Base-by-base conservation (phyloP, 805 yeast species). In the Zygotorulaspora chibaensis region DNA sequence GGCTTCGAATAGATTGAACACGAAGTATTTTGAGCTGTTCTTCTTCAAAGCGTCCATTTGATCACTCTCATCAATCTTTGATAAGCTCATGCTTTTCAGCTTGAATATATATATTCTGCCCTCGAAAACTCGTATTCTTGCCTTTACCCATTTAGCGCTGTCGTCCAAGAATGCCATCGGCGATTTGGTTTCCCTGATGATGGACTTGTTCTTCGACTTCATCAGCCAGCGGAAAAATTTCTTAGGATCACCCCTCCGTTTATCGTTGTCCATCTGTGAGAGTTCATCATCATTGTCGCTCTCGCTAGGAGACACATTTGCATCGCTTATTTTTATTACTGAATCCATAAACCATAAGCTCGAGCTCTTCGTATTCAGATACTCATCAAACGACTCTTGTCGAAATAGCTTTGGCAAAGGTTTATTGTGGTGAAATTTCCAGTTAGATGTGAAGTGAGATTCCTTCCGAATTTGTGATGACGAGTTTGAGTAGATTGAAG, bases 281-380 rank as follows among this genome's bases (percentile, higher is more conserved):
- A 15, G 31, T 8, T 37, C 34, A 26, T n/a, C 33, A 16, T 42
- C 46, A 12, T 31, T 27, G 7, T 23, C 39, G 11, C 15, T 15
- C 13, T 33, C 43, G 13, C 35, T 35, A 9, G 35, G 40, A 9
- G 30, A 16, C 18, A 46, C 33, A n/a, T 40, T 38, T 11, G 33
- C 45, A 11, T 43, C 47, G 17, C 46, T 53, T 1, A 60, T 50
- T 10, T 41, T 30, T 3, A 63, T 46, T 2, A 50, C 35, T 1
- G 53, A 47, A 39, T 64, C 67, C 53, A 62, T 50, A 12, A 42
- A 40, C 65, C 65, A 62, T n/a, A 52, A 43, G 3, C 65, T 43
- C 17, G 47, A 41, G 18, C 56, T 53, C 27, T 34, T 30, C 3
- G 40, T 36, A 3, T 41, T 42, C 34, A 55, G 38, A 28, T 46